Evolutionary conservation across 768 basidiomycete genomes (phyloP), one percentile per base, ranked within the genome.

Genomic region (Daedalea quercina): DNA sequence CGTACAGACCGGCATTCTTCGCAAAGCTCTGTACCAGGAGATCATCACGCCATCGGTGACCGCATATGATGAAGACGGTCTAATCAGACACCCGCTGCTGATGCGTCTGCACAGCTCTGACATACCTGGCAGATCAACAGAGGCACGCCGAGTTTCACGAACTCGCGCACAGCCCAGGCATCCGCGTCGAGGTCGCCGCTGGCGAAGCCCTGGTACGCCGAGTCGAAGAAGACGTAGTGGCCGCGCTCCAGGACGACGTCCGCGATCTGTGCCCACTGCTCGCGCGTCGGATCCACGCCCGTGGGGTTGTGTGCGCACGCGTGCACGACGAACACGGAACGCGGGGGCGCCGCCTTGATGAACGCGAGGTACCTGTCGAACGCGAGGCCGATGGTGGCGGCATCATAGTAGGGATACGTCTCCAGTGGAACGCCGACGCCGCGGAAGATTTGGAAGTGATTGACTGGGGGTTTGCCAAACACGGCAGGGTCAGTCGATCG

Each of bases 261-360:
- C 35, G 88, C 87, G 60, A 97, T 79, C 53, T 73, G 67, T 55
- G 77, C 72, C 94, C 94, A 98, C 67, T 97, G 87, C 59, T 87
- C 91, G 44, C 67, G 67, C 31, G 91, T 93, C 7, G 94, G 94
- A 69, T 98, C 94, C 25, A 95, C 90, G 2, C 94, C 94, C 1
- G 95, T 98, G 8, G 94, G 94, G 66, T 98, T 98, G 70, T 98
- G 94, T 37, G 94, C 94, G 66, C 94, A 96, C 9, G 87, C 90
- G 64, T 98, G 94, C 40, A 99, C 70, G 57, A 99, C 72, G 70
- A 98, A 87, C 52, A 94, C 85, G 2, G 92, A 94, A 19, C 84
- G 80, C 11, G 76, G 69, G 6, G 88, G 82, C 1, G 91, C 91
- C 45, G 65, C 72, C 61, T 81, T 64, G 58, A 94, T 68, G 11